Percentiles rank a stretch among this genome's conserved stretches.
These are phyloP conservation scores for Plasmodium billcollinsi DNA, from an alignment of 169 alveolate species.

Conservation along the genomic window DNA sequence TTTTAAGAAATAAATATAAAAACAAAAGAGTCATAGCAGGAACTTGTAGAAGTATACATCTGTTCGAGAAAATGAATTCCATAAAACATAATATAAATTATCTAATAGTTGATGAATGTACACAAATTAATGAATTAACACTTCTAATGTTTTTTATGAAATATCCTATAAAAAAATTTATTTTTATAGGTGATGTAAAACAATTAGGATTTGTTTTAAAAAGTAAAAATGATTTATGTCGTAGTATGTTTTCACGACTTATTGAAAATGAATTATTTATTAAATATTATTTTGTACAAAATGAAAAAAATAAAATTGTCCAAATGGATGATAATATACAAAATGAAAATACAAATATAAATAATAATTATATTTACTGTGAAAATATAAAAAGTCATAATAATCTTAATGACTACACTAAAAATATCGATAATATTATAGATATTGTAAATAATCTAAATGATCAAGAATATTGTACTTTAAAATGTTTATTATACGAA, in stretches of 20 bases:
- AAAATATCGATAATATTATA: neutral
- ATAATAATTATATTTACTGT: neutral
- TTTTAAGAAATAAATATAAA: slow-evolving; percentile 44
- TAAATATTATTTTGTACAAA: neutral
- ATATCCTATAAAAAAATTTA: slow-evolving; percentile 20
- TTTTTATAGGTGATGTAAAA: slow-evolving; percentile 57
- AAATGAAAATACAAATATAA: neutral
- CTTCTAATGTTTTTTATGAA: slow-evolving; percentile 38
- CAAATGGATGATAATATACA: neutral
- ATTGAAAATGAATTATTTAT: slow-evolving; percentile 55
- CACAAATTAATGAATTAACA: slow-evolving; percentile 53
- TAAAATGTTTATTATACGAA: slow-evolving; percentile 7
- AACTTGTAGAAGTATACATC: slow-evolving; percentile 39
- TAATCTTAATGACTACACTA: neutral
- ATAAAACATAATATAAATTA: slow-evolving; percentile 27
- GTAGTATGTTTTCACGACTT: slow-evolving; percentile 68
- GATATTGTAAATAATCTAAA: slow-evolving; percentile 3
- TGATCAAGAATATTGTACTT: slow-evolving; percentile 8
- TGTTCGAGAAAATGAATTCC: slow-evolving; percentile 38
- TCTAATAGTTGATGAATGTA: slow-evolving; percentile 54
- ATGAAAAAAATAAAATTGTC: too few relatives aligned
- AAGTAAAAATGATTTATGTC: slow-evolving; percentile 30
- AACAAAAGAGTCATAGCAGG: slow-evolving; percentile 72
- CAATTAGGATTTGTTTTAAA: slow-evolving; percentile 49
- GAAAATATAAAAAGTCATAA: neutral